Percentiles rank a stretch among this genome's conserved stretches.
Evolutionary conservation across 345 rosid genomes (phyloP).

Genomic region (Eucalyptus microcorys): DNA sequence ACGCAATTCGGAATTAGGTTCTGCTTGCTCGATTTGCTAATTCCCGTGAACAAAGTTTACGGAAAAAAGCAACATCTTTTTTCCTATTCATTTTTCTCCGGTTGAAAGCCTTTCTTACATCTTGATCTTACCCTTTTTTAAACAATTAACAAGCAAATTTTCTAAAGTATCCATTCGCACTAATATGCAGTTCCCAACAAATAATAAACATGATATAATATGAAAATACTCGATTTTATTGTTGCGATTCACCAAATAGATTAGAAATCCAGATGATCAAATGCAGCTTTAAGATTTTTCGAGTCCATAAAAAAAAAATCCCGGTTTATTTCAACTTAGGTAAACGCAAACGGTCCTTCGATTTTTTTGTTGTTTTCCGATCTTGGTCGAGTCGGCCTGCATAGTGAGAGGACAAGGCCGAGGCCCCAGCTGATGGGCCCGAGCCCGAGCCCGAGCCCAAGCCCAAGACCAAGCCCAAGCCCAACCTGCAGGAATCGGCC

Average conservation of each 20-base stretch:
- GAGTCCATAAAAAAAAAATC: neutral
- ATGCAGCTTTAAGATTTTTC: neutral
- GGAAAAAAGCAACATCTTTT: neutral
- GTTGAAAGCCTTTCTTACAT: neutral
- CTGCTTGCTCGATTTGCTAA: neutral
- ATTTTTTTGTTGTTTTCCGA: neutral
- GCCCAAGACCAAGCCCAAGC: neutral
- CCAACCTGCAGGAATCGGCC: neutral
- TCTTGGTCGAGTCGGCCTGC: neutral
- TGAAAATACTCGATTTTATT: neutral
- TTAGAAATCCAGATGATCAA: neutral
- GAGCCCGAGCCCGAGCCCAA: neutral
- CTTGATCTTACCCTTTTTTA: neutral
- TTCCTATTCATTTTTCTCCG: neutral
- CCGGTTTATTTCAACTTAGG: neutral
- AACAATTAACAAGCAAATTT: too few species aligned
- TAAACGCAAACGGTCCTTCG: neutral
- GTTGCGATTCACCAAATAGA: too few species aligned
- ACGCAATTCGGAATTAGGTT: neutral
- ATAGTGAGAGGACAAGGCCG: neutral
- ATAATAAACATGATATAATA: neutral
- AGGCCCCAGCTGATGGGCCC: neutral
- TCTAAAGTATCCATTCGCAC: neutral
- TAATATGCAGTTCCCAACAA: neutral
- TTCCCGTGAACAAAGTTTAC: neutral